Evolutionary conservation across 441 rosid genomes (phyloP).

Genomic region (California macrophylla): DNA sequence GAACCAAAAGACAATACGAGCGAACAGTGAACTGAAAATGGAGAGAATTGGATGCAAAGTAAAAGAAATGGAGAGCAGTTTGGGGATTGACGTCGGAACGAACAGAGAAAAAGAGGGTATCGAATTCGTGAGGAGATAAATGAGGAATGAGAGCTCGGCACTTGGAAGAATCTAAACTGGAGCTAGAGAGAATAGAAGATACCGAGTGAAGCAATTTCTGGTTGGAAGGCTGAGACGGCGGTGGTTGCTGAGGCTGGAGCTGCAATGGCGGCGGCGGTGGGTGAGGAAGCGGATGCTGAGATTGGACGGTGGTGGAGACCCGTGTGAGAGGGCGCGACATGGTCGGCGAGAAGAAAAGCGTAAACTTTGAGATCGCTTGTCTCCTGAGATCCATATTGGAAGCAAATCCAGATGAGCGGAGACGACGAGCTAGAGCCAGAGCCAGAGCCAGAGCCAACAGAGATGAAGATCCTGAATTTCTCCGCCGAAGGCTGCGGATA

Average conservation of each 20-base stretch:
- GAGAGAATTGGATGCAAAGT: slow-evolving; percentile 41
- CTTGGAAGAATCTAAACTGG: slow-evolving; percentile 38
- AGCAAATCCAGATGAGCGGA: background rate
- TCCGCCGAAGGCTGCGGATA: background rate
- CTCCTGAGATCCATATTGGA: slow-evolving; percentile 45
- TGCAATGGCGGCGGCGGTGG: slow-evolving; percentile 16
- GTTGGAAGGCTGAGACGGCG: slow-evolving; percentile 22
- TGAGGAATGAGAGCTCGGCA: slow-evolving; percentile 34
- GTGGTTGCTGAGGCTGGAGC: slow-evolving; percentile 16
- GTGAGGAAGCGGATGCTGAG: slow-evolving; percentile 9
- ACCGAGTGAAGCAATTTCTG: slow-evolving; percentile 31
- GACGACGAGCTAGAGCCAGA: background rate
- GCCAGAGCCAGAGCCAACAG: background rate
- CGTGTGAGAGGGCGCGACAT: slow-evolving; percentile 32
- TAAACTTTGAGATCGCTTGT: slow-evolving; percentile 25
- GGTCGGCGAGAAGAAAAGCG: slow-evolving; percentile 20
- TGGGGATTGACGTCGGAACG: slow-evolving; percentile 36
- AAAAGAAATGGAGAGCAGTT: slow-evolving; percentile 51
- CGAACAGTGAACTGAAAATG: slow-evolving; percentile 49
- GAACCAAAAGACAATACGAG: slow-evolving; percentile 55
- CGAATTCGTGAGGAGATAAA: slow-evolving; percentile 52
- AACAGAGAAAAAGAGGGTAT: slow-evolving; percentile 32
- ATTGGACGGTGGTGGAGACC: slow-evolving; percentile 21
- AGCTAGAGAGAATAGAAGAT: slow-evolving; percentile 41
- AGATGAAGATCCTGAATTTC: too few relatives aligned